Evolutionary conservation across 225 moss, liverwort and hornwort species (phyloP).

Genomic region (Takakia lepidozioides): DNA sequence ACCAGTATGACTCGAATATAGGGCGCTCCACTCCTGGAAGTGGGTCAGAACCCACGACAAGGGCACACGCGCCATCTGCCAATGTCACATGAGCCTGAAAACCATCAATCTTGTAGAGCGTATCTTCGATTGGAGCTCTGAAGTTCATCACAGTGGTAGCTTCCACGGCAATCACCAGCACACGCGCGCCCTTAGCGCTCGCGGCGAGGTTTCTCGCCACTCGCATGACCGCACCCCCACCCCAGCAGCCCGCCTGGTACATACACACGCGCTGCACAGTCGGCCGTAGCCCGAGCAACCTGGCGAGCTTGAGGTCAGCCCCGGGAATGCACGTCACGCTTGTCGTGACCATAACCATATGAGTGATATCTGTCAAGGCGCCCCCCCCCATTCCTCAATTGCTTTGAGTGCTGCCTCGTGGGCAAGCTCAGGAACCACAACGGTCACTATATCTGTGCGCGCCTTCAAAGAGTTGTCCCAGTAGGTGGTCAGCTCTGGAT

Average conservation of each 20-base stretch:
- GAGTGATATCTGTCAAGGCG: conserved; percentile 36
- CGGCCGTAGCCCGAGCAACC: conserved; percentile 19
- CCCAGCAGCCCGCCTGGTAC: conserved; percentile 12
- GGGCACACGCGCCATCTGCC: no score
- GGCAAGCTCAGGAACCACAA: conserved; percentile 31
- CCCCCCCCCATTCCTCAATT: conserved; percentile 28
- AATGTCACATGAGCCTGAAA: conserved; percentile 3
- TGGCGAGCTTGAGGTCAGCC: conserved; percentile 38
- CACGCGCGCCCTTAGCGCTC: conserved; percentile 7
- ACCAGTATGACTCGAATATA: conserved; percentile 11
- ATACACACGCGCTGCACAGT: conserved; percentile 42
- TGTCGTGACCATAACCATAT: conserved; percentile 41
- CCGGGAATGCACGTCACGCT: conserved; percentile 24
- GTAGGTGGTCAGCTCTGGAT: conserved; percentile 36
- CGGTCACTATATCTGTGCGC: conserved; percentile 32
- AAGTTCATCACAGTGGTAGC: conserved; percentile 11
- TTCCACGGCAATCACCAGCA: conserved; percentile 11
- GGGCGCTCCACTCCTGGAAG: conserved; percentile 6
- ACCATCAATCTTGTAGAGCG: conserved; percentile 14
- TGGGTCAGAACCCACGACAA: conserved; percentile 10
- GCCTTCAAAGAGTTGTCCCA: conserved; percentile 26
- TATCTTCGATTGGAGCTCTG: conserved; percentile 11
- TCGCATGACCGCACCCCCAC: conserved; percentile 10
- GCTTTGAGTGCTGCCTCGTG: conserved; percentile 15
- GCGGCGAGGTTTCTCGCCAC: conserved; percentile 11